These are phyloP conservation scores for Xylaria palmicola DNA, from an alignment of 495 filamentous ascomycete species.

Conservation along the genomic window DNA sequence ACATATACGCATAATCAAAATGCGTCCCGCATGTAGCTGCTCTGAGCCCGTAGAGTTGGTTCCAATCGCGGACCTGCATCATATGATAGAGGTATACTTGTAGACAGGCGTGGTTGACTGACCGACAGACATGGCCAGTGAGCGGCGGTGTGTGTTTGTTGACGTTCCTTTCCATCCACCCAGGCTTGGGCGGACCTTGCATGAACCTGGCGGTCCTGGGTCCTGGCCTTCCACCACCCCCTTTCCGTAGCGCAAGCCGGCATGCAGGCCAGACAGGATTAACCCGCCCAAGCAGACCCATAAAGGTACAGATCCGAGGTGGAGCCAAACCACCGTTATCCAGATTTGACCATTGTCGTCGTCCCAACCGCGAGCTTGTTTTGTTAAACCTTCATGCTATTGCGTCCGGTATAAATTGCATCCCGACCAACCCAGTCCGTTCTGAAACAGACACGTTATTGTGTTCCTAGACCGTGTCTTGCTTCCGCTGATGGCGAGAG, in stretches of 20 bases:
- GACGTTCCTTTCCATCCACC: slow-evolving; percentile 8
- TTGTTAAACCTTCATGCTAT: slow-evolving; percentile 10
- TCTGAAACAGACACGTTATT: background rate
- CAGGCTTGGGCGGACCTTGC: background rate
- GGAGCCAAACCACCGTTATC: background rate
- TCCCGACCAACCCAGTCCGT: background rate
- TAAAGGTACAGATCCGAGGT: background rate
- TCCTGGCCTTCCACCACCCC: background rate
- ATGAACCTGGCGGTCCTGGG: background rate
- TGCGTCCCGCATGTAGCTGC: background rate
- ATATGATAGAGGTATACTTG: background rate
- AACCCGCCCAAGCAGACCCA: background rate
- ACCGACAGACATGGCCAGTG: background rate
- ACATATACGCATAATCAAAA: too few species aligned
- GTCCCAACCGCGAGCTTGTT: background rate
- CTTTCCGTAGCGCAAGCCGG: slow-evolving; percentile 1
- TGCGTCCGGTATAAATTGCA: background rate
- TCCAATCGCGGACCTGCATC: background rate
- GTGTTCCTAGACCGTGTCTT: background rate
- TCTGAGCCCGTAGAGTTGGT: background rate
- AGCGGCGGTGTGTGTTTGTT: slow-evolving; percentile 12
- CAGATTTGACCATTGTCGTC: background rate
- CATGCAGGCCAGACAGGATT: background rate
- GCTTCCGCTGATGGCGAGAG: background rate
- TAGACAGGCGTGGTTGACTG: background rate